phyloP scores from a whole-genome alignment of 2,329 filamentous ascomycete genomes.

The Cercospora citrullina region DNA sequence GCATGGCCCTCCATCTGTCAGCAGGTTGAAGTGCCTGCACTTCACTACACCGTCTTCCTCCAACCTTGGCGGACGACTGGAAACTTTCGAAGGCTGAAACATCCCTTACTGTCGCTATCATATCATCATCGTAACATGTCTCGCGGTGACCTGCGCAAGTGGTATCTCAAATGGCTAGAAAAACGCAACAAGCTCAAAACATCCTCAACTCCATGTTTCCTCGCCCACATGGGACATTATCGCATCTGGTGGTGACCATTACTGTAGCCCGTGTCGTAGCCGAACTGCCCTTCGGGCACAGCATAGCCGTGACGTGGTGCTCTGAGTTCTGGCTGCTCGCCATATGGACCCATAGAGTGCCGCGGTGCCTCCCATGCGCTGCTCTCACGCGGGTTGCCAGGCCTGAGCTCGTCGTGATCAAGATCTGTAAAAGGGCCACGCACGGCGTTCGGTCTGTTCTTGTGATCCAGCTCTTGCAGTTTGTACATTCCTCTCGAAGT shows the following conservation, averaged over 20 bases:
- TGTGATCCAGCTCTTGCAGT: conserved; percentile 45
- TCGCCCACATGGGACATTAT: background rate
- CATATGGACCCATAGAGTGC: conserved; percentile 33
- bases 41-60: background rate
- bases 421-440: conserved; percentile 34
- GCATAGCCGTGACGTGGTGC: conserved; percentile 42
- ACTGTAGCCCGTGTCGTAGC: conserved; percentile 47
- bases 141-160: conserved; percentile 7
- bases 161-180: conserved; percentile 5
- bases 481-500: conserved; percentile 52
- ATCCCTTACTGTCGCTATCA: conserved; percentile 7
- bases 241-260: conserved; percentile 14
- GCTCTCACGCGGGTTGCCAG: conserved; percentile 28
- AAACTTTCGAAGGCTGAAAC: background rate
- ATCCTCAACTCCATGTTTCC: background rate
- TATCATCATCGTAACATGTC: conserved; percentile 5
- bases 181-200: background rate
- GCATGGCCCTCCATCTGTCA: background rate
- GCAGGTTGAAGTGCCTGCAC: background rate
- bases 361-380: conserved; percentile 38
- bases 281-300: conserved; percentile 46
- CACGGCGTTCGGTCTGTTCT: conserved; percentile 30
- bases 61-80: background rate
- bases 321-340: conserved; percentile 24
- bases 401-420: conserved; percentile 15